Conservation (phyloP, 768 basidiomycete genomes). For the Boletus tomentosulus region DNA sequence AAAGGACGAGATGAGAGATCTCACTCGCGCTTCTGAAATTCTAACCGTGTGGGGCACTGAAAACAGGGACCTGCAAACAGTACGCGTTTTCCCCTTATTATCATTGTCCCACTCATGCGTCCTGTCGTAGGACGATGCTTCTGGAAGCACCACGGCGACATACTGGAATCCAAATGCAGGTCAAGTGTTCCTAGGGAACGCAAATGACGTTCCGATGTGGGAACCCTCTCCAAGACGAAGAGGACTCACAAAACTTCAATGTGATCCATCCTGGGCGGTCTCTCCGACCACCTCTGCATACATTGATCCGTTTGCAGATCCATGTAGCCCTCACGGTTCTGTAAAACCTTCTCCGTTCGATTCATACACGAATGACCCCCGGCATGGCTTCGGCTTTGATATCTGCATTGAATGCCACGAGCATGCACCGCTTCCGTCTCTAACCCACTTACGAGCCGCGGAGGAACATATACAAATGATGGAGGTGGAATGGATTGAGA, state of each 20-base stretch:
- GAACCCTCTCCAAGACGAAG: slow-evolving; percentile 21
- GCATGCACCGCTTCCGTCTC: slow-evolving; percentile 67
- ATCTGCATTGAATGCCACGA: slow-evolving; percentile 90
- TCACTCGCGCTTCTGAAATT: slow-evolving; percentile 82
- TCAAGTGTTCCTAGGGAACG: slow-evolving; percentile 79
- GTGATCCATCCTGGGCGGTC: neutral
- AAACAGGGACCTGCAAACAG: slow-evolving; percentile 9
- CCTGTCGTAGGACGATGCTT: slow-evolving; percentile 15
- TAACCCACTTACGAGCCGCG: slow-evolving; percentile 61
- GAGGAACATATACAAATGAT: slow-evolving; percentile 70
- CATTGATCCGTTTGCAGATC: slow-evolving; percentile 16
- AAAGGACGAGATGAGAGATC: slow-evolving; percentile 84
- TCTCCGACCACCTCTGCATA: slow-evolving; percentile 6
- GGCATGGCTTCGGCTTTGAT: slow-evolving; percentile 65
- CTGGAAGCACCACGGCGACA: slow-evolving; percentile 35
- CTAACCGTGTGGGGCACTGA: slow-evolving; percentile 39
- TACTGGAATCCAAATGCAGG: slow-evolving; percentile 56
- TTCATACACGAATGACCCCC: slow-evolving; percentile 38
- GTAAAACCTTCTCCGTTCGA: slow-evolving; percentile 34
- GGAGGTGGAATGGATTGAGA: slow-evolving; percentile 62
- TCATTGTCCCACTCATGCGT: slow-evolving; percentile 1
- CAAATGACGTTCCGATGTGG: slow-evolving; percentile 67
- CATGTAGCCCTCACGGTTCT: slow-evolving; percentile 8
- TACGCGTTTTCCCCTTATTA: neutral
- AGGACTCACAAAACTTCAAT: neutral